Percentiles rank a stretch among this genome's conserved stretches.
Evolutionary conservation across 768 basidiomycete genomes (phyloP).

Genomic region (Macrolepiota dolichaula): DNA sequence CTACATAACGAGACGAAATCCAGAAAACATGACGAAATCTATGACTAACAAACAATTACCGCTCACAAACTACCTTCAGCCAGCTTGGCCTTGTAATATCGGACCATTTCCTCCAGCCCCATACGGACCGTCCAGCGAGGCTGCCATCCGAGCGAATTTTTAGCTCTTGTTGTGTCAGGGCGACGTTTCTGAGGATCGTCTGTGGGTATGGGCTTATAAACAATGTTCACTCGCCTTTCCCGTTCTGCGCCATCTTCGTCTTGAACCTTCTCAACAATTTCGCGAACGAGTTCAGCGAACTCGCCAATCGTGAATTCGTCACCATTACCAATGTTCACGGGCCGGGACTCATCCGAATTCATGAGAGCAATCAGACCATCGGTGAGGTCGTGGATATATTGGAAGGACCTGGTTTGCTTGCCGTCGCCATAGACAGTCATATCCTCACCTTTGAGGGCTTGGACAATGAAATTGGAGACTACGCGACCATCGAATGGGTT

Average conservation of each 20-base stretch:
- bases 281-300: conserved; percentile 89
- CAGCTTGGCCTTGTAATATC: conserved; percentile 91
- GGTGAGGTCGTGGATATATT: conserved; percentile 96
- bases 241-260: conserved; percentile 66
- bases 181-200: conserved; percentile 95
- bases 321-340: conserved; percentile 93
- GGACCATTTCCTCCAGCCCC: conserved; percentile 93
- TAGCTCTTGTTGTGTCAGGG: conserved; percentile 91
- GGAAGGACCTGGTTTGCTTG: conserved; percentile 91
- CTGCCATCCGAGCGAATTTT: conserved; percentile 82
- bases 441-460: conserved; percentile 93
- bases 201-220: conserved; percentile 79
- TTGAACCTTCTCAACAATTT: conserved; percentile 92
- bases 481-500: conserved; percentile 97
- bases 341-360: conserved; percentile 91
- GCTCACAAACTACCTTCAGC: conserved; percentile 72
- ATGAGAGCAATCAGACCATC: conserved; percentile 92
- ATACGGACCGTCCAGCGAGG: conserved; percentile 90
- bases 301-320: conserved; percentile 96
- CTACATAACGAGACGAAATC: background rate
- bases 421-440: conserved; percentile 98
- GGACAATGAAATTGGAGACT: conserved; percentile 98
- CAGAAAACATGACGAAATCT: background rate
- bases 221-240: conserved; percentile 55
- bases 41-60: background rate